A percentile compares a stretch with the other conserved stretches of the same genome.
Evolutionary conservation across 345 rosid species (phyloP).

Genomic region (Moricandia arvensis): DNA sequence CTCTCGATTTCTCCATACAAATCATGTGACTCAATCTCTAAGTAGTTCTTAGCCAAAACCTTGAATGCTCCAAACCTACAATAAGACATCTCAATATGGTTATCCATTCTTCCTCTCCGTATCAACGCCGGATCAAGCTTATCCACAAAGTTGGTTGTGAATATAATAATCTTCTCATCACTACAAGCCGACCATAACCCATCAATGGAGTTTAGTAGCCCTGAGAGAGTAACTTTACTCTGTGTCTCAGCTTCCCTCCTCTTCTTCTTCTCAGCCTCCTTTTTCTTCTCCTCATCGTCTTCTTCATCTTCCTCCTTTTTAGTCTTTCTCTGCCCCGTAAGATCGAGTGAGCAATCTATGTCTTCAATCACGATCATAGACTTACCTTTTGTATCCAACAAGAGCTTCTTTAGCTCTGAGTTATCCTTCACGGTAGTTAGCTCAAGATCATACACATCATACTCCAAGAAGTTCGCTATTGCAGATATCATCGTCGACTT

Average conservation of each 20-base stretch:
- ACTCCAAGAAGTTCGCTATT: constrained; percentile 61
- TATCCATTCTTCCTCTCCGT: too few relatives aligned
- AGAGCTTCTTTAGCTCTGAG: constrained; percentile 49
- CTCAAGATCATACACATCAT: constrained; percentile 76
- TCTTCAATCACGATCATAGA: constrained; percentile 69
- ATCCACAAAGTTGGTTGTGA: too few relatives aligned
- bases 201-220: constrained; percentile 46
- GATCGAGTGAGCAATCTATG: constrained; percentile 31
- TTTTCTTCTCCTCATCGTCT: neutral
- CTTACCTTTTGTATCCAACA: constrained; percentile 49
- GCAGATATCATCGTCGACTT: constrained; percentile 73
- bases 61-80: too few relatives aligned
- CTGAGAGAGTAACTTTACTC: constrained; percentile 49
- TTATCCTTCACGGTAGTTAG: constrained; percentile 54
- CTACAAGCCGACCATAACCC: constrained; percentile 54
- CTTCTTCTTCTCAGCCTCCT: constrained; percentile 2
- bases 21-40: too few relatives aligned
- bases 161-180: constrained; percentile 45
- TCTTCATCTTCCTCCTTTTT: constrained; percentile 18
- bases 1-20: too few relatives aligned
- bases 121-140: too few relatives aligned
- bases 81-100: too few relatives aligned
- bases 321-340: constrained; percentile 22
- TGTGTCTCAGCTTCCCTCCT: neutral
- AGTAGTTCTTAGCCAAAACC: too few relatives aligned